Conservation (phyloP, 83 land plant genomes). For the Picea abies region DNA sequence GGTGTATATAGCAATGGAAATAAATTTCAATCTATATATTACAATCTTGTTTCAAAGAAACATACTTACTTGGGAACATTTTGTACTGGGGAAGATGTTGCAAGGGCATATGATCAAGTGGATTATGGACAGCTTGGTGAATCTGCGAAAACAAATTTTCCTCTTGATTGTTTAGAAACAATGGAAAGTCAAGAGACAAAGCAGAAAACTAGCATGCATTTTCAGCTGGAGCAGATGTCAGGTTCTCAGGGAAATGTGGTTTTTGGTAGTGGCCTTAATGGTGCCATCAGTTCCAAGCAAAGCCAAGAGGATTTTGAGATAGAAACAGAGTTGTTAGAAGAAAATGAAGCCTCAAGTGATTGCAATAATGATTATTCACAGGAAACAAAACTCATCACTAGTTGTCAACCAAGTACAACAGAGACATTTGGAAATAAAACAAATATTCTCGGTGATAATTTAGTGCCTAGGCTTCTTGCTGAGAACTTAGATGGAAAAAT, state of each 20-base stretch:
- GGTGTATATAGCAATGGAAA: slow-evolving; percentile 42
- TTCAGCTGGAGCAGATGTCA: neutral
- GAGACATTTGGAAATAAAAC: neutral
- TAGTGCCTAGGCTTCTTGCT: neutral
- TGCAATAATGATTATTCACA: neutral
- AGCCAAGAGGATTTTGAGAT: neutral
- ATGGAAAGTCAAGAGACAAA: neutral
- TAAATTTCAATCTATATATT: slow-evolving; percentile 43
- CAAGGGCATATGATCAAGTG: slow-evolving; percentile 37
- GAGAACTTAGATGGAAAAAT: neutral
- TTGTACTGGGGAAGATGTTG: slow-evolving; percentile 41
- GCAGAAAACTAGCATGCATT: neutral
- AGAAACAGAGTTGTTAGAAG: neutral
- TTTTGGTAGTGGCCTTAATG: neutral
- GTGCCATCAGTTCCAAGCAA: neutral
- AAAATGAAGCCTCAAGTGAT: slow-evolving; percentile 11
- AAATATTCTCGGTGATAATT: neutral
- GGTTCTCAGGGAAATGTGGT: neutral
- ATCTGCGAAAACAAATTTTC: slow-evolving; percentile 23
- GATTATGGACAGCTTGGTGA: slow-evolving; percentile 18
- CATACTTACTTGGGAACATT: slow-evolving; percentile 46
- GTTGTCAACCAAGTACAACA: neutral
- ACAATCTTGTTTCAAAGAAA: slow-evolving; percentile 42
- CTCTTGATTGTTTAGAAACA: slow-evolving; percentile 7
- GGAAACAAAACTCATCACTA: neutral